Base-by-base conservation (phyloP, 2,329 filamentous ascomycete genomes). In the Bipolaris zeicola region DNA sequence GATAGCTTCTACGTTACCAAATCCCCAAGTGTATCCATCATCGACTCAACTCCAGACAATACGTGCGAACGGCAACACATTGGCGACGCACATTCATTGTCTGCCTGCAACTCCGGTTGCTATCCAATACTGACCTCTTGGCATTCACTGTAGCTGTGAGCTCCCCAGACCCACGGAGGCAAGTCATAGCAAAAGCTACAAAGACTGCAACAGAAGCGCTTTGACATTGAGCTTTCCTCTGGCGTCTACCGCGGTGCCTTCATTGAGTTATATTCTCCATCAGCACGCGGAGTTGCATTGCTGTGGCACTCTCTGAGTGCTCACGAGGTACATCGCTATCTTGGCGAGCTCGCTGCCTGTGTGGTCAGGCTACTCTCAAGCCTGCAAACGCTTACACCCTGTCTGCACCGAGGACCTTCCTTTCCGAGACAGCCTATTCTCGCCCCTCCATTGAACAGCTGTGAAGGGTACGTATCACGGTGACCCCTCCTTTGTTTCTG, bases 311-410 rank as follows among this genome's bases (percentile, higher is more conserved):
- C 14, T 42, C 50, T 37, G 5, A 37, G 42, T 39, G 48, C 56
- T 57, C 55, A 36, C 31, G 48, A 52, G 47, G 60, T 48, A 52
- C 14, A 28, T 54, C 39, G 1, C n/a, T 16, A 28, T 26, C 20
- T n/a, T 22, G 36, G 31, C 37, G n/a, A 45, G 41, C 46, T 33
- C 3, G 18, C 44, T 34, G 46, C 37, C 37, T 44, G 26, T 34
- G 53, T 51, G 20, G 47, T 42, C 36, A 24, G 3, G 33, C 33
- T 59, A 20, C 11, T 1, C 20, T 2, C 33, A 24, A 60, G 50
- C 43, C 33, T 38, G 37, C 44, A 28, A 39, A 41, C 57, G 45
- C 41, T 59, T 57, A 41, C 41, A 50, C 34, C 45, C 48, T 34
- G n/a, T 46, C 45, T 34, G 26, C 39, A 33, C 38, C 41, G 18